These are phyloP conservation scores for Collybia mongolica DNA, from an alignment of 768 basidiomycete species.

Conservation along the genomic window DNA sequence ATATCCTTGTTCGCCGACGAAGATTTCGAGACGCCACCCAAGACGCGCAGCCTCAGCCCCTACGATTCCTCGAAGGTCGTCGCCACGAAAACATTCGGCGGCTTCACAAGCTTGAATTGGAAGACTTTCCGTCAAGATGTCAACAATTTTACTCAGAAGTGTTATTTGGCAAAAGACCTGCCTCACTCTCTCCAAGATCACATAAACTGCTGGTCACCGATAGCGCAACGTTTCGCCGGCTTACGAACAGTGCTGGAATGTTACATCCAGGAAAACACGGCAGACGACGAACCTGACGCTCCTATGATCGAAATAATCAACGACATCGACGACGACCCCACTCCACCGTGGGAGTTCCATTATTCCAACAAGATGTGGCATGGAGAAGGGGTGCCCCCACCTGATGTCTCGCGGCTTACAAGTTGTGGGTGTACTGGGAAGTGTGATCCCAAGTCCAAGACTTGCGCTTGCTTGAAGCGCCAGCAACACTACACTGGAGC, in stretches of 20 bases:
- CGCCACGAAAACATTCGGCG: slow-evolving; percentile 21
- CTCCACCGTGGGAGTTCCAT: slow-evolving; percentile 84
- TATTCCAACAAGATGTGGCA: slow-evolving; percentile 86
- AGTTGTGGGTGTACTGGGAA: slow-evolving; percentile 76
- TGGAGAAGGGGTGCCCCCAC: slow-evolving; percentile 63
- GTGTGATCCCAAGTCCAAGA: slow-evolving; percentile 74
- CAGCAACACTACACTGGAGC: slow-evolving; percentile 45
- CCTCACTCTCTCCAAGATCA: slow-evolving; percentile 64
- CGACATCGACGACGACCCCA: slow-evolving; percentile 60
- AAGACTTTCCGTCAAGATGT: slow-evolving; percentile 30
- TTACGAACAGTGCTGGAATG: slow-evolving; percentile 61
- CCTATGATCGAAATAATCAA: slow-evolving; percentile 71
- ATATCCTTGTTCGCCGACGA: slow-evolving; percentile 3
- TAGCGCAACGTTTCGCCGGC: slow-evolving; percentile 37
- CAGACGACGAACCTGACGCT: slow-evolving; percentile 64
- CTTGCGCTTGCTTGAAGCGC: slow-evolving; percentile 65
- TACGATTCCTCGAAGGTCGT: slow-evolving; percentile 6
- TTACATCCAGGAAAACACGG: slow-evolving; percentile 63
- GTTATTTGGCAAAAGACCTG: slow-evolving; percentile 46
- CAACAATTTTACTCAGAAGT: slow-evolving; percentile 30
- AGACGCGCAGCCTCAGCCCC: slow-evolving; percentile 8
- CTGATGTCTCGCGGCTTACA: slow-evolving; percentile 52
- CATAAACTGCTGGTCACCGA: slow-evolving; percentile 50
- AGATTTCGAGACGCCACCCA: slow-evolving; percentile 5
- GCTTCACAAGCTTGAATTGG: slow-evolving; percentile 38